Evolutionary conservation across 805 yeast species (phyloP).

Genomic region (Metschnikowia chrysomelidarum): DNA sequence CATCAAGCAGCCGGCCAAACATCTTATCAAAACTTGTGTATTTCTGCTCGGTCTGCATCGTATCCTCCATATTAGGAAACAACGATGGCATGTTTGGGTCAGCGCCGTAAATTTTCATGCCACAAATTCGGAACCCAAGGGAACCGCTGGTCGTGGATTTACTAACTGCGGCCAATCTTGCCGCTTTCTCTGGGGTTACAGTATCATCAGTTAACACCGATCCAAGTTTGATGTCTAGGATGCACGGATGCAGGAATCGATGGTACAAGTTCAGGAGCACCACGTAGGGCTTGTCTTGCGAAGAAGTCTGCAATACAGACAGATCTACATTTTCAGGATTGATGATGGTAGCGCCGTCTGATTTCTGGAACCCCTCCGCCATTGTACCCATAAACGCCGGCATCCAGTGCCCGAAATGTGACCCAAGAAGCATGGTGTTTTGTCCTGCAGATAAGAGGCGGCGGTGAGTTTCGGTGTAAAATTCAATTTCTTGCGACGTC

Average conservation of each 20-base stretch:
- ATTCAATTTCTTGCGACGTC: conserved; percentile 63
- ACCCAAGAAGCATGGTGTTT: conserved; percentile 28
- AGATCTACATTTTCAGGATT: conserved; percentile 6
- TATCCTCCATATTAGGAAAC: conserved; percentile 19
- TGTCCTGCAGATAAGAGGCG: conserved; percentile 19
- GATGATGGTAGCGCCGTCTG: conserved; percentile 8
- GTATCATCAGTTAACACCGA: conserved; percentile 60
- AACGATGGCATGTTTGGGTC: conserved; percentile 9
- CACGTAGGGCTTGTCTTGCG: conserved; percentile 33
- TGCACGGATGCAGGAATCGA: conserved; percentile 63
- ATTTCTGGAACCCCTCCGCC: conserved; percentile 34
- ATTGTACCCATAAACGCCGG: conserved; percentile 66
- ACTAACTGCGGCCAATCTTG: conserved; percentile 63
- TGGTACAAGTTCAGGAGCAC: conserved; percentile 70
- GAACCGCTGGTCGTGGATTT: conserved; percentile 76
- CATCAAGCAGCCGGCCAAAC: conserved; percentile 64
- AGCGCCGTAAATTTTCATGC: conserved; percentile 59
- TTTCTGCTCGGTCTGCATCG: conserved; percentile 22
- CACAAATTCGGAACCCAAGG: conserved; percentile 77
- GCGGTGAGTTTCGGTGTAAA: conserved; percentile 48
- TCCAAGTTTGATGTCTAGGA: conserved; percentile 86
- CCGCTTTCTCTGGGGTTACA: conserved; percentile 50
- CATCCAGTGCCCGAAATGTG: conserved; percentile 50
- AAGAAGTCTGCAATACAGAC: too few species aligned
- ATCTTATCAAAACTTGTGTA: conserved; percentile 59